Evolutionary conservation across 2,329 filamentous ascomycete genomes (phyloP), one percentile per base, ranked within the genome.

Genomic region (Bipolaris victoriae): DNA sequence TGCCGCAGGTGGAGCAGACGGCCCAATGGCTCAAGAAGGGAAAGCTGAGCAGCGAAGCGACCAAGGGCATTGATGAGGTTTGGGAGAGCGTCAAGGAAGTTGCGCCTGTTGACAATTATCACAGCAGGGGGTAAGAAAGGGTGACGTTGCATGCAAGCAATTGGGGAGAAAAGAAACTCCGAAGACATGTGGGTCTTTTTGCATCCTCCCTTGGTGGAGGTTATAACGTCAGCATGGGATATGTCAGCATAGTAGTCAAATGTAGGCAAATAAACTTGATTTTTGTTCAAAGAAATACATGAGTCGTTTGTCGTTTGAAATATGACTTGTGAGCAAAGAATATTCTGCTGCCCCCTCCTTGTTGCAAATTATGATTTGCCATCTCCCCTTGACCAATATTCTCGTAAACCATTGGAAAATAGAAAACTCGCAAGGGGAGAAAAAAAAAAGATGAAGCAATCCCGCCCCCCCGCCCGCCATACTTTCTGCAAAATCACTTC

Each of bases 21-120:
- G 56, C 61, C 0, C 22, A 56, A 39, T 47, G 46, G 2, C 49
- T 73, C 40, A 64, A 66, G 63, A 67, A 67, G 57, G 70, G 70
- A 1, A 60, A 61, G 58, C 39, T 73, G 62, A 71, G 69, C 20
- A 61, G 51, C 3, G 60, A 66, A 45, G 66, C 69, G 7, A 64
- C 35, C 1, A 49, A 64, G 58, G 56, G 54, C 5, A 71, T 73
- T 44, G 62, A 73, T 7, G 41, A 56, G 22, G 56, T 72, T 51
- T 73, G 70, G 70, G 43, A 63, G 44, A 64, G 43, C 6, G 65
- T 74, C 9, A 64, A 73, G 62, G 46, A 43, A 2, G 69, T 66
- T 35, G 70, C 70, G 46, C 67, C 68, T 11, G 18, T 72, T 7
- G 68, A 73, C 35, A 73, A 72, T 43, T 69, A 44, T n/a, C 55